Conservation (phyloP, 176 grass and related monocot genomes). For the Cymbopogon citratus region DNA sequence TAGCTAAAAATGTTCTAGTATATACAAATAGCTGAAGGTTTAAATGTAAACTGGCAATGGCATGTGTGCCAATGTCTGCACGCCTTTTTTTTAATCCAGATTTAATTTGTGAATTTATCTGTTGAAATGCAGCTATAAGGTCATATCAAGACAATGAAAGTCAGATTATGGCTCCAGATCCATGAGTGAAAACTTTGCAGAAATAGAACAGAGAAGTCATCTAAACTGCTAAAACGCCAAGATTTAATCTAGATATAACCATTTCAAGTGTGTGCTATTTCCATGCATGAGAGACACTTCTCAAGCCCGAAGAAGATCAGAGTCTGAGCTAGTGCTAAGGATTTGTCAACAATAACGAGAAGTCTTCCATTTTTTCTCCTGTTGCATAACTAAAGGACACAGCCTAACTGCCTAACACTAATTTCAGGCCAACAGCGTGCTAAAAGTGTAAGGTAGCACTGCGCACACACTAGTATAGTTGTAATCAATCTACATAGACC, state of each 20-base stretch:
- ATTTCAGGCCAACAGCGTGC: neutral
- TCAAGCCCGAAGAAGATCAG: neutral
- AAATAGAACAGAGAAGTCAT: neutral
- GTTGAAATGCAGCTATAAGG: neutral
- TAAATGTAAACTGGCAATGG: neutral
- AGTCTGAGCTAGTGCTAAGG: neutral
- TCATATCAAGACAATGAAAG: neutral
- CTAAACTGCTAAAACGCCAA: neutral
- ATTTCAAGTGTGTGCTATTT: neutral
- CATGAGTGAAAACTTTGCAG: neutral
- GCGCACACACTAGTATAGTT: neutral
- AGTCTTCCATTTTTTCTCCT: neutral
- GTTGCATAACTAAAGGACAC: neutral
- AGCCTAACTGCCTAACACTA: too few species aligned
- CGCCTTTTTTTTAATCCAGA: neutral
- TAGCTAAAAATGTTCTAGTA: neutral
- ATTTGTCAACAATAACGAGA: neutral
- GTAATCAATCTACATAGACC: neutral
- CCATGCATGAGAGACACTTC: neutral
- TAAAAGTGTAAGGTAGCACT: neutral
- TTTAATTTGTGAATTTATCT: neutral
- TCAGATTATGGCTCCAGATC: neutral
- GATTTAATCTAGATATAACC: neutral
- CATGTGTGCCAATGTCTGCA: neutral
- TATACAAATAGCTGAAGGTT: neutral